Percentiles rank a stretch among this genome's conserved stretches.
Evolutionary conservation across 495 filamentous ascomycete genomes (phyloP).

Genomic region (Aspergillus affinis): DNA sequence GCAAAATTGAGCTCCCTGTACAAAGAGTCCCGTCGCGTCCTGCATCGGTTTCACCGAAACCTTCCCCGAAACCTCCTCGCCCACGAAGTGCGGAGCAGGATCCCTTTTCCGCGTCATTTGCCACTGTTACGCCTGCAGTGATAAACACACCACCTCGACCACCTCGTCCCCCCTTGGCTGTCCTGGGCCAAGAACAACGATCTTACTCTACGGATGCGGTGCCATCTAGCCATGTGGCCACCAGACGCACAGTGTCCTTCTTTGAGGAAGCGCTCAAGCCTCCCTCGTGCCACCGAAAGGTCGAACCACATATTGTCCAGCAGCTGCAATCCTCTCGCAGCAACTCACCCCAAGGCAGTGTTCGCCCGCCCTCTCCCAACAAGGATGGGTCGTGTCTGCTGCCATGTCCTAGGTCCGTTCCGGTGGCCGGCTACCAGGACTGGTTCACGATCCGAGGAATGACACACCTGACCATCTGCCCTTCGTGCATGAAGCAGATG

Average conservation of each 20-base stretch:
- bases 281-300: slow-evolving; percentile 4
- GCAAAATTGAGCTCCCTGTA: background rate
- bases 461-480: slow-evolving; percentile 61
- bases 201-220: slow-evolving; percentile 1
- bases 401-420: slow-evolving; percentile 53
- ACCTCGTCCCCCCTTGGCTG: background rate
- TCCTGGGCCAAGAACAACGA: background rate
- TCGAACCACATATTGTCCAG: slow-evolving; percentile 8
- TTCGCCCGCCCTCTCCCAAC: slow-evolving; percentile 18
- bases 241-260: slow-evolving; percentile 28
- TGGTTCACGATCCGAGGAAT: slow-evolving; percentile 64
- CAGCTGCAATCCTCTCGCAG: slow-evolving; percentile 8
- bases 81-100: background rate
- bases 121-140: background rate
- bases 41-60: background rate
- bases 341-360: slow-evolving; percentile 12
- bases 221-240: slow-evolving; percentile 4
- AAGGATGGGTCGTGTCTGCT: slow-evolving; percentile 38
- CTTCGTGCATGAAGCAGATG: slow-evolving; percentile 58
- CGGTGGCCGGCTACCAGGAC: slow-evolving; percentile 53
- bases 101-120: background rate
- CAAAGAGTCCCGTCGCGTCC: background rate
- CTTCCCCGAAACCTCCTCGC: background rate
- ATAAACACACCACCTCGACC: background rate
- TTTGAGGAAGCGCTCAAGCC: slow-evolving; percentile 17